Evolutionary conservation across 169 alveolate species (phyloP).

Genomic region (Plasmodium gaboni): DNA sequence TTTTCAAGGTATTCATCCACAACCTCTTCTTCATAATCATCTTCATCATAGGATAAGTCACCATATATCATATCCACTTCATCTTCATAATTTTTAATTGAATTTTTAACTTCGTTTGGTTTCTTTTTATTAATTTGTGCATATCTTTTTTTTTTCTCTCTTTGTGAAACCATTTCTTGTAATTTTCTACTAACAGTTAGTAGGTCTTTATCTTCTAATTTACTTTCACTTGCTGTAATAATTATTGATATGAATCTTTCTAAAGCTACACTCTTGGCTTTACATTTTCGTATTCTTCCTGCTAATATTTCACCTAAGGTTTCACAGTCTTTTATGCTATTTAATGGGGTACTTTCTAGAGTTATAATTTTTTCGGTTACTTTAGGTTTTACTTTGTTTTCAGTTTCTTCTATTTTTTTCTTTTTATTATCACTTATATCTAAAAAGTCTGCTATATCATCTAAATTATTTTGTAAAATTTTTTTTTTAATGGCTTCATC

Average conservation of each 20-base stretch:
- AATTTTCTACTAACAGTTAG: constrained; percentile 31
- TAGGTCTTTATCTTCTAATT: constrained; percentile 36
- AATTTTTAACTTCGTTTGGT: constrained; percentile 76
- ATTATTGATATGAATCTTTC: constrained; percentile 62
- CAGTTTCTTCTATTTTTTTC: constrained; percentile 31
- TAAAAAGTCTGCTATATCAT: constrained; percentile 64
- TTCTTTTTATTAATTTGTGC: constrained; percentile 58
- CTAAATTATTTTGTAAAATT: constrained; percentile 46
- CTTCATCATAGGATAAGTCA: constrained; percentile 80
- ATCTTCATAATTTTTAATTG: constrained; percentile 83
- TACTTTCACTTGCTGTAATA: constrained; percentile 40
- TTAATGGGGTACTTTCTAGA: constrained; percentile 51
- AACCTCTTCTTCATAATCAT: constrained; percentile 53
- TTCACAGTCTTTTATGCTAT: constrained; percentile 61
- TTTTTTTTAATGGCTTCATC: constrained; percentile 51
- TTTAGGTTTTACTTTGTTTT: constrained; percentile 22
- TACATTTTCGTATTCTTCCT: constrained; percentile 31
- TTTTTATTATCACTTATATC: constrained; percentile 42
- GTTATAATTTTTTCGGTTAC: constrained; percentile 45
- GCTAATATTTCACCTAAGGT: constrained; percentile 59
- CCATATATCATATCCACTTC: constrained; percentile 88
- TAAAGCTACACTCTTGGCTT: constrained; percentile 61
- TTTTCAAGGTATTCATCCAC: constrained; percentile 42
- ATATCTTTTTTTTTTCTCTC: constrained; percentile 53
- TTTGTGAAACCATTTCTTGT: constrained; percentile 35